These are phyloP conservation scores for Colletotrichum sp. DNA, from an alignment of 2,329 filamentous ascomycete species.

Conservation along the genomic window DNA sequence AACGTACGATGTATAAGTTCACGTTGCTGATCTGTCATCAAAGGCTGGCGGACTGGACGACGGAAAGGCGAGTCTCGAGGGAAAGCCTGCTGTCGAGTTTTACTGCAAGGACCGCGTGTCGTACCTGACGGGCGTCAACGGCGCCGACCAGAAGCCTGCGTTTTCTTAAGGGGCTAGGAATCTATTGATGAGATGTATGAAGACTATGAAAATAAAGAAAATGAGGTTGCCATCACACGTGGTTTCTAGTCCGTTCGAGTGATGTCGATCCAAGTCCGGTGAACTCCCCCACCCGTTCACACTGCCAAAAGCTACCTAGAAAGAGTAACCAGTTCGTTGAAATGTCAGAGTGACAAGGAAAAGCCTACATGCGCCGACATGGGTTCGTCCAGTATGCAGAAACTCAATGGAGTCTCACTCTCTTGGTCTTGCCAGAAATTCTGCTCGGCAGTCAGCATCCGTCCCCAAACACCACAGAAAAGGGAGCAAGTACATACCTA, in stretches of 20 bases:
- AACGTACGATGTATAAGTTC: accelerated
- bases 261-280: background rate
- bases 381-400: background rate
- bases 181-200: background rate
- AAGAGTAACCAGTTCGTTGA: background rate
- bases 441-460: background rate
- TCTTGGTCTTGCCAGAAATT: background rate
- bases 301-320: background rate
- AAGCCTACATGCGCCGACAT: background rate
- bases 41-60: constrained; percentile 53
- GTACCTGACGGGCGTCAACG: constrained; percentile 46
- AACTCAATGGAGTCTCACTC: background rate
- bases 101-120: constrained; percentile 54
- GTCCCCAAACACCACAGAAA: background rate
- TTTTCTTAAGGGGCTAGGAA: background rate
- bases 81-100: constrained; percentile 54
- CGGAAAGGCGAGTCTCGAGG: constrained; percentile 45
- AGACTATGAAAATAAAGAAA: background rate
- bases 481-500: background rate
- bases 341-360: background rate
- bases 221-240: background rate
- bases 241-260: background rate
- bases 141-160: constrained; percentile 50
- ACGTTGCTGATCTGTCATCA: background rate
- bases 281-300: background rate